Conservation (phyloP, 306 rosid species). For the Carpinus fangiana region DNA sequence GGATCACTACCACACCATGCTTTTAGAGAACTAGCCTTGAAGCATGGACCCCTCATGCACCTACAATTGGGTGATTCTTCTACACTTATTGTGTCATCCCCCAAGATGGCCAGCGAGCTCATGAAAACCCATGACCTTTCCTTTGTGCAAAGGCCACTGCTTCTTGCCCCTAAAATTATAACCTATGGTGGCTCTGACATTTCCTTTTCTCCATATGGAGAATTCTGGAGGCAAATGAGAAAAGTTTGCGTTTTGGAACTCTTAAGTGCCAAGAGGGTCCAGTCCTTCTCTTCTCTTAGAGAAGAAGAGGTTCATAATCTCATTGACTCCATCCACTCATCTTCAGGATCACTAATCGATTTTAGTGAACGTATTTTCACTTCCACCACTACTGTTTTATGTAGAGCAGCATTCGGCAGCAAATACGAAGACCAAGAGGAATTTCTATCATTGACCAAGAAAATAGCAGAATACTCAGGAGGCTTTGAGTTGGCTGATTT, state of each 20-base stretch:
- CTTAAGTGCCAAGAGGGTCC: constrained; percentile 44
- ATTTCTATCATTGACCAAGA: constrained; percentile 1
- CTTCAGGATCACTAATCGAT: constrained; percentile 27
- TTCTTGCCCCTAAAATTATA: constrained; percentile 24
- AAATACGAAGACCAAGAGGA: constrained; percentile 19
- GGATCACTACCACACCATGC: constrained; percentile 28
- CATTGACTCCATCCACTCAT: constrained; percentile 26
- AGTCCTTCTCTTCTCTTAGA: constrained; percentile 35
- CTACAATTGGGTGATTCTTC: constrained; percentile 43
- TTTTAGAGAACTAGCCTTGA: constrained; percentile 28
- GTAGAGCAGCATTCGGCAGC: constrained; percentile 33
- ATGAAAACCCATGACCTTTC: constrained; percentile 44
- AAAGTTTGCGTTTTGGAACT: constrained; percentile 46
- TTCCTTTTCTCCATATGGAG: constrained; percentile 38
- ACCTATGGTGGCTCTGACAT: constrained; percentile 24
- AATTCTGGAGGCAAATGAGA: constrained; percentile 55
- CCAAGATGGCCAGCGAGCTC: constrained; percentile 41
- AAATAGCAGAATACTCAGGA: background rate
- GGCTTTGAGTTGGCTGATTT: constrained; percentile 38
- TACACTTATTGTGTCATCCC: constrained; percentile 45
- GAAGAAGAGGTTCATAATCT: constrained; percentile 45
- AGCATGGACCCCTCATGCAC: constrained; percentile 49
- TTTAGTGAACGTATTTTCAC: background rate
- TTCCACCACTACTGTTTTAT: background rate
- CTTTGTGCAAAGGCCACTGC: constrained; percentile 35